phyloP scores from a whole-genome alignment of 1,284 basidiomycete species.

The Pyrrhoderma noxium region DNA sequence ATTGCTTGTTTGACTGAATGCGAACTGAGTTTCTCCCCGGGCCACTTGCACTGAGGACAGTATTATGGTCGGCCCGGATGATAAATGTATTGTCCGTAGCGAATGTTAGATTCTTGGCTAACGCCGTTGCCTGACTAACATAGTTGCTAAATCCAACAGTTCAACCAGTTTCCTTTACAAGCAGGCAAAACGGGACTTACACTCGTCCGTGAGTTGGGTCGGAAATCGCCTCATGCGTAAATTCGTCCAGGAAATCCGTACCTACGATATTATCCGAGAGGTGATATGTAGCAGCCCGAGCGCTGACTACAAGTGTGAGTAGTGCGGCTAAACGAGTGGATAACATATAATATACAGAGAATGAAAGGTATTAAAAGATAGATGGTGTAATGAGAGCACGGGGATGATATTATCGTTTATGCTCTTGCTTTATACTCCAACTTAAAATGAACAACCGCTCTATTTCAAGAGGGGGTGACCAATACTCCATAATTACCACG shows the following conservation, averaged over 20 bases:
- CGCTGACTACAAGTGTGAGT: not conserved
- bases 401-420: too few species aligned
- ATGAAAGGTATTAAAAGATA: too few species aligned
- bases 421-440: too few species aligned
- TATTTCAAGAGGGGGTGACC: too few species aligned
- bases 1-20: slow-evolving; percentile 27
- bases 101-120: slow-evolving; percentile 40
- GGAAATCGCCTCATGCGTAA: slow-evolving; percentile 37
- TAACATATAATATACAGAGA: too few species aligned
- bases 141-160: slow-evolving; percentile 50
- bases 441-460: too few species aligned
- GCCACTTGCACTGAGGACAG: slow-evolving; percentile 26
- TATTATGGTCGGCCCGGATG: slow-evolving; percentile 30
- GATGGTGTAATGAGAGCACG: too few species aligned
- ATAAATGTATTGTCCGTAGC: slow-evolving; percentile 40
- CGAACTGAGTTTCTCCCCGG: slow-evolving; percentile 33
- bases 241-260: slow-evolving; percentile 33
- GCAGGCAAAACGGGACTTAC: slow-evolving; percentile 28
- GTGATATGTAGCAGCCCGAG: slow-evolving; percentile 27
- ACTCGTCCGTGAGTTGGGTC: slow-evolving; percentile 45
- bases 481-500: too few species aligned
- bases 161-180: too few species aligned
- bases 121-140: slow-evolving; percentile 39
- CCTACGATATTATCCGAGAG: slow-evolving; percentile 36
- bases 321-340: too few species aligned